Percentiles rank a stretch among this genome's conserved stretches.
These are phyloP conservation scores for Furcasterigmium sp. DNA, from an alignment of 2,329 filamentous ascomycete species.

Conservation along the genomic window DNA sequence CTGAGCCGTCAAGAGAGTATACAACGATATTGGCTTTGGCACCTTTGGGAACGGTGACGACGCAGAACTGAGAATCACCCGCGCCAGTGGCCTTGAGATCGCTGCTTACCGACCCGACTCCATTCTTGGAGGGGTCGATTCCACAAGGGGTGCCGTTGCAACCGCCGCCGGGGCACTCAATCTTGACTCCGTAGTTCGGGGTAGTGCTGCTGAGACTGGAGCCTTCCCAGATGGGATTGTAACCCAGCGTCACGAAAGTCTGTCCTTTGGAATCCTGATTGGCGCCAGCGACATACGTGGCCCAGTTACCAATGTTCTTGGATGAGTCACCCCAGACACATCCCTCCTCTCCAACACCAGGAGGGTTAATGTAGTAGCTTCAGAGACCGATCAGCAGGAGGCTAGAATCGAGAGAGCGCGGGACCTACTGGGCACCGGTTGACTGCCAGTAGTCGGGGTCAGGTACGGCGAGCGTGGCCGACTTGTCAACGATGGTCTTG, in stretches of 20 bases:
- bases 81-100: conserved; percentile 52
- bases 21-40: conserved; percentile 63
- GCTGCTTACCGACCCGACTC: conserved; percentile 55
- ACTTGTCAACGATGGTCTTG: conserved; percentile 59
- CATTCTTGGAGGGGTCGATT: conserved; percentile 56
- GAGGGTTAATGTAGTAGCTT: conserved; percentile 74
- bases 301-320: conserved; percentile 69
- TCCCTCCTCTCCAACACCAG: conserved; percentile 57
- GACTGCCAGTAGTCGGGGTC: conserved; percentile 63
- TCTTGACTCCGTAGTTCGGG: conserved; percentile 63
- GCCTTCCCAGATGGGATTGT: conserved; percentile 69
- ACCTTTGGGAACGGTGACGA: conserved; percentile 68
- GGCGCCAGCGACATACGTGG: conserved; percentile 69
- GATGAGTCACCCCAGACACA: conserved; percentile 66
- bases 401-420: too few species aligned
- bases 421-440: conserved; percentile 72
- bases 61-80: conserved; percentile 66
- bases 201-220: conserved; percentile 47
- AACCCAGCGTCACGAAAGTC: conserved; percentile 71
- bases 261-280: conserved; percentile 61
- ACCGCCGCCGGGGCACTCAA: conserved; percentile 59
- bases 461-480: conserved; percentile 64
- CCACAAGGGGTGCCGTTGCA: conserved; percentile 73
- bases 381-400: too few species aligned
- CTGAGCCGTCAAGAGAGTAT: conserved; percentile 40